Evolutionary conservation across 768 basidiomycete genomes (phyloP).

Genomic region (Amanita thiersii): DNA sequence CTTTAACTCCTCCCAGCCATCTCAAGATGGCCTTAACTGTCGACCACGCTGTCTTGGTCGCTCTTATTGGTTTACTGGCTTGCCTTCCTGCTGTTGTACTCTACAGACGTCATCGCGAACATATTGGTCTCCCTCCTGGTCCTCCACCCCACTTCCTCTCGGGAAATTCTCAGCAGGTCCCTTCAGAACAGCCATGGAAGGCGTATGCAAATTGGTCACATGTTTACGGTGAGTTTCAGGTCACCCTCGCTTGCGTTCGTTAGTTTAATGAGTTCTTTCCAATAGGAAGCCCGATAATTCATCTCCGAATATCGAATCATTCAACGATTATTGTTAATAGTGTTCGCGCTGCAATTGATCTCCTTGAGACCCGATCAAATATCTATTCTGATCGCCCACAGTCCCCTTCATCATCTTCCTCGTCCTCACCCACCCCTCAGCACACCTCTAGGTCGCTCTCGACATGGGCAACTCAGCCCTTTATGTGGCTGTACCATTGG

Average conservation of each 20-base stretch:
- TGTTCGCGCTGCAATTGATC: constrained; percentile 29
- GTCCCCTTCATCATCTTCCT: constrained; percentile 14
- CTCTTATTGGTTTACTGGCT: constrained; percentile 5
- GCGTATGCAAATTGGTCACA: constrained; percentile 8
- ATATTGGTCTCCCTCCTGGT: constrained; percentile 13
- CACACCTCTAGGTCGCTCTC: background rate
- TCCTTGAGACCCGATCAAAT: constrained; percentile 37
- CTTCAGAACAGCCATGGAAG: constrained; percentile 6
- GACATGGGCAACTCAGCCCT: background rate
- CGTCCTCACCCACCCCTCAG: constrained; percentile 1
- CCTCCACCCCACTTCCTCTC: background rate
- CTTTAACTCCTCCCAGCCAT: no score
- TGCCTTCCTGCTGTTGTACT: constrained; percentile 15
- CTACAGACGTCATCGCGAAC: constrained; percentile 14
- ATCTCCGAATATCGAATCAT: constrained; percentile 26
- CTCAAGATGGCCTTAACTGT: background rate
- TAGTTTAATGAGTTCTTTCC: background rate
- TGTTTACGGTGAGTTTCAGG: constrained; percentile 23
- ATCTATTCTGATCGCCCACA: constrained; percentile 43
- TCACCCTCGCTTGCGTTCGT: background rate
- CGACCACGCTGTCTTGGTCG: background rate
- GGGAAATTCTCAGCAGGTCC: constrained; percentile 20
- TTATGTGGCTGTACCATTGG: constrained; percentile 17
- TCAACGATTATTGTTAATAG: constrained; percentile 41
- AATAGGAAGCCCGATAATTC: constrained; percentile 30